Conservation (phyloP, 106 monocot genomes). For the Allium fistulosum region DNA sequence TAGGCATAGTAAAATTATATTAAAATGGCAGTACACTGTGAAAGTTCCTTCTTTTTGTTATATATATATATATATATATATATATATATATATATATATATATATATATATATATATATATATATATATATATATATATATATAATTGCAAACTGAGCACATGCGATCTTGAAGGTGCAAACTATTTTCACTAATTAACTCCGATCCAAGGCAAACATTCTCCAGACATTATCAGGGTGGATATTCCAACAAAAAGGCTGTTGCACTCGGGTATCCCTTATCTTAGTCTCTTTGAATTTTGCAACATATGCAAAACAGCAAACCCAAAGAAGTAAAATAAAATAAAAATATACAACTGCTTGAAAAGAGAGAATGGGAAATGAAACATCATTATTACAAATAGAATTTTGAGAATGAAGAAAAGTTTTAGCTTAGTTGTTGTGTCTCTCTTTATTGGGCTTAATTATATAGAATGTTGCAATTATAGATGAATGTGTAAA, state of each 20-base stretch:
- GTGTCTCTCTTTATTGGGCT: constrained; percentile 11
- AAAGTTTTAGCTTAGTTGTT: constrained; percentile 6
- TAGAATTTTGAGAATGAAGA: background rate
- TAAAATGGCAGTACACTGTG: no score
- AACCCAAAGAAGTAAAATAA: background rate
- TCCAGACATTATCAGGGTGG: constrained; percentile 11
- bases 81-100: no score
- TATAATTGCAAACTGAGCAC: no score
- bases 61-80: no score
- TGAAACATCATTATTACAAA: constrained; percentile 9
- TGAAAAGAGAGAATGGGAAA: background rate
- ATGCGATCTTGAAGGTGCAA: no score
- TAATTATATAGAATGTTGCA: constrained; percentile 1
- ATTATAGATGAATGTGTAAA: constrained; percentile 1
- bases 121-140: no score
- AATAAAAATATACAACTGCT: constrained; percentile 2
- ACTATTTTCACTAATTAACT: background rate
- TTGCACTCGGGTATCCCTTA: background rate
- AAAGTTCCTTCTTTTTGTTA: no score
- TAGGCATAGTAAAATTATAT: no score
- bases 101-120: no score
- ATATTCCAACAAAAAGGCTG: constrained; percentile 1
- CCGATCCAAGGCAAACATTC: constrained; percentile 3
- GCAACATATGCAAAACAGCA: no score
- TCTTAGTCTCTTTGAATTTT: no score